Conservation (phyloP, 768 basidiomycete genomes). For the Trametes meyenii region DNA sequence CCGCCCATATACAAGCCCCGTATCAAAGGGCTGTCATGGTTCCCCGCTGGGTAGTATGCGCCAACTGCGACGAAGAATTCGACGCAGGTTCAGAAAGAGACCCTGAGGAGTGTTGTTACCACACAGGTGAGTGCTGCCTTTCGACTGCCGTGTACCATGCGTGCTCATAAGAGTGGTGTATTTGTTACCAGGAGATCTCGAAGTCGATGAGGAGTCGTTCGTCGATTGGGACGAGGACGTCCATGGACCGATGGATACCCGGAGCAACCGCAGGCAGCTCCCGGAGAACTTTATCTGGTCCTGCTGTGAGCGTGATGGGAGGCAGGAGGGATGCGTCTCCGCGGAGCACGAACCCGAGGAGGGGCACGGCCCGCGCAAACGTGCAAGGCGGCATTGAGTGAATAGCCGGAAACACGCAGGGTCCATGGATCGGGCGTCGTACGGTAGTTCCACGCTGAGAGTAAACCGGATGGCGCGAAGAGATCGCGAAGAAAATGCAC, state of each 20-base stretch:
- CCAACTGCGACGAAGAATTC: slow-evolving; percentile 50
- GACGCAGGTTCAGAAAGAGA: slow-evolving; percentile 43
- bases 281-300: slow-evolving; percentile 55
- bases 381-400: neutral
- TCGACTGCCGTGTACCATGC: neutral
- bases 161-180: neutral
- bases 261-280: slow-evolving; percentile 41
- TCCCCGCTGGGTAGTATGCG: slow-evolving; percentile 51
- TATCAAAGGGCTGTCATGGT: slow-evolving; percentile 38
- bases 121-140: slow-evolving; percentile 46
- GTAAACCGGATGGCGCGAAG: neutral
- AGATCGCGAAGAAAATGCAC: slow-evolving; percentile 1
- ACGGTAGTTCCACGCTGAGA: too few relatives aligned
- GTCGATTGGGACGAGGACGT: slow-evolving; percentile 50
- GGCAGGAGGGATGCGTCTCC: slow-evolving; percentile 40
- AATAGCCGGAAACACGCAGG: neutral
- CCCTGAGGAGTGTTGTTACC: slow-evolving; percentile 50
- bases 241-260: slow-evolving; percentile 51
- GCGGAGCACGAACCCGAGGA: slow-evolving; percentile 27
- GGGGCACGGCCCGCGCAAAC: neutral
- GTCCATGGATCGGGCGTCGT: too few relatives aligned
- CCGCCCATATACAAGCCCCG: slow-evolving; percentile 13
- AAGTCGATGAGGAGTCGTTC: slow-evolving; percentile 44
- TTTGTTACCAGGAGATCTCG: slow-evolving; percentile 41
- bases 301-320: slow-evolving; percentile 49